phyloP scores from a whole-genome alignment of 495 filamentous ascomycete genomes.

The Durotheca rogersii region DNA sequence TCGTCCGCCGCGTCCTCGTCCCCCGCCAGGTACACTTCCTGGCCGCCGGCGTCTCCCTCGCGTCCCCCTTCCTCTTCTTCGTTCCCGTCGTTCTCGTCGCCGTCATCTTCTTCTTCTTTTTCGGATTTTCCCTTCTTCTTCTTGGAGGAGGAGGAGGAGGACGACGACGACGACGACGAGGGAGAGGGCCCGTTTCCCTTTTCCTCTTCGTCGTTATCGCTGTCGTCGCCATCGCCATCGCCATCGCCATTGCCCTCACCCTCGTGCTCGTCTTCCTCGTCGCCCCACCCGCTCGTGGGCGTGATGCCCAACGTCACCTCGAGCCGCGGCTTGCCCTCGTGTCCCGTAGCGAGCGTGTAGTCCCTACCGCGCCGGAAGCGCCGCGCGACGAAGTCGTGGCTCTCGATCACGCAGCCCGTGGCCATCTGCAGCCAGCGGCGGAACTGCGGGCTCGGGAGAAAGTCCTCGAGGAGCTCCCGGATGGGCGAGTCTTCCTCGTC shows the following conservation, averaged over 20 bases:
- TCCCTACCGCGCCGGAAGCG: constrained; percentile 85
- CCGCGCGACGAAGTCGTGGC: constrained; percentile 70
- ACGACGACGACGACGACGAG: too few relatives aligned
- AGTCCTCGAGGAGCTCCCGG: constrained; percentile 70
- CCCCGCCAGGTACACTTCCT: constrained; percentile 89
- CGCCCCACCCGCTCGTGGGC: constrained; percentile 79
- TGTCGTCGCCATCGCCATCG: constrained; percentile 24
- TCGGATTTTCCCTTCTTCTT: constrained; percentile 36
- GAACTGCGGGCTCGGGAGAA: constrained; percentile 86
- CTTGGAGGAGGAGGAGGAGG: too few relatives aligned
- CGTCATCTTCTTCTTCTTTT: constrained; percentile 29
- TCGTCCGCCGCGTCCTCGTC: constrained; percentile 69
- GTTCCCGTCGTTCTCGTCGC: constrained; percentile 28
- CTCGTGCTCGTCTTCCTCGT: constrained; percentile 52
- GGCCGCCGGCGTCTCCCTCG: constrained; percentile 71
- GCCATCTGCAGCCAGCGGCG: constrained; percentile 82
- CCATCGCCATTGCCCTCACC: constrained; percentile 29
- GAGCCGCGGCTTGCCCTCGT: constrained; percentile 77
- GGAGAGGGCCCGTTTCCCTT: constrained; percentile 16
- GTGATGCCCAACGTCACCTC: constrained; percentile 85
- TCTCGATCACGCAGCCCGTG: constrained; percentile 67
- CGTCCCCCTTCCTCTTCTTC: constrained; percentile 34
- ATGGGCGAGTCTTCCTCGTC: constrained; percentile 56
- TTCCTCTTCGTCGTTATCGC: constrained; percentile 42
- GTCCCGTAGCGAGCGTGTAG: constrained; percentile 87